A percentile compares a stretch with the other conserved stretches of the same genome.
phyloP scores from a whole-genome alignment of 2,329 filamentous ascomycete genomes.

The Bretziella fagacearum region DNA sequence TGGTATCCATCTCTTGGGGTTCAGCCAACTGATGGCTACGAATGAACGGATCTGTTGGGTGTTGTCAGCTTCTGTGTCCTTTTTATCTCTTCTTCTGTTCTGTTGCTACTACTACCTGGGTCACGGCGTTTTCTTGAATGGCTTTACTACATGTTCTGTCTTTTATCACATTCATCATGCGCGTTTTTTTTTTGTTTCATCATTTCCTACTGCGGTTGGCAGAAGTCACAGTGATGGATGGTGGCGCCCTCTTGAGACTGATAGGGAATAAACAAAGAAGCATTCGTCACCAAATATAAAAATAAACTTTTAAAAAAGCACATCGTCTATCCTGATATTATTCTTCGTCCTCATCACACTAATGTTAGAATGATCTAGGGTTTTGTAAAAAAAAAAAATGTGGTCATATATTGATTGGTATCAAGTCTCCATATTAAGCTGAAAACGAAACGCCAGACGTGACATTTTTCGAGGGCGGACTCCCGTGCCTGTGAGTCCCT shows the following conservation, averaged over 20 bases:
- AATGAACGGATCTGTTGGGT: too few species aligned
- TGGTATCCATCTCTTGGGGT: too few species aligned
- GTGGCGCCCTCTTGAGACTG: not conserved
- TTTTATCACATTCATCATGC: slow-evolving; percentile 8
- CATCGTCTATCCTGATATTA: not conserved
- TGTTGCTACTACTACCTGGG: slow-evolving; percentile 13
- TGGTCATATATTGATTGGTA: slow-evolving; percentile 3
- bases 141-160: slow-evolving; percentile 14
- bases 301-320: not conserved
- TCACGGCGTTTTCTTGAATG: slow-evolving; percentile 15
- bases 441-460: not conserved
- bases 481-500: not conserved
- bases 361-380: not conserved
- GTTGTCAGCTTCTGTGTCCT: slow-evolving; percentile 11
- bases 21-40: too few species aligned
- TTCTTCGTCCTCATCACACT: not conserved
- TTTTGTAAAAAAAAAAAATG: too few species aligned
- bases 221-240: not conserved
- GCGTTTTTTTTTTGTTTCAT: slow-evolving; percentile 7
- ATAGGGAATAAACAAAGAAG: not conserved
- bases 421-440: slow-evolving; percentile 3
- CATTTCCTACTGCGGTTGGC: slow-evolving; percentile 1
- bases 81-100: slow-evolving; percentile 13
- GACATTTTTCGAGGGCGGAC: not conserved
- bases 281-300: not conserved